These are phyloP conservation scores for Phtheirospermum japonicum DNA, from an alignment of 257 asterid genomes.

Conservation along the genomic window DNA sequence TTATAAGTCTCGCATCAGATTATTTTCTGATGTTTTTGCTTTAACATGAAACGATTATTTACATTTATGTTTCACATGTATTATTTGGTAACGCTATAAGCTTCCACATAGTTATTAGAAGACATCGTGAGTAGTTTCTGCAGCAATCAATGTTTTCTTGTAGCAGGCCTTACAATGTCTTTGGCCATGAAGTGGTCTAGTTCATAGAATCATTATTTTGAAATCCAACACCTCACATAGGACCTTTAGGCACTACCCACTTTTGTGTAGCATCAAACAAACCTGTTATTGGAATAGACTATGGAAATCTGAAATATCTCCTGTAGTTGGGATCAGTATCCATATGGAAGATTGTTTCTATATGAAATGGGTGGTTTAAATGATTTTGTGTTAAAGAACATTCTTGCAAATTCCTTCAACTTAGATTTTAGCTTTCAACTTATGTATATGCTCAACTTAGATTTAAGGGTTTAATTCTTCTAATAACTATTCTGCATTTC, in stretches of 20 bases:
- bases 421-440: not conserved
- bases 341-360: conserved; percentile 6
- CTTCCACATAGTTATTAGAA: not conserved
- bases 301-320: no score
- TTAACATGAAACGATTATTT: conserved; percentile 12
- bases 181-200: no score
- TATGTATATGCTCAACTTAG: no score
- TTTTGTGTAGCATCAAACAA: no score
- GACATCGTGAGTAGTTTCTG: no score
- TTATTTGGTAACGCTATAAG: not conserved
- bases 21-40: conserved; percentile 6
- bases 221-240: no score
- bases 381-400: not conserved
- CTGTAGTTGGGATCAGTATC: no score
- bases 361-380: not conserved
- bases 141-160: conserved; percentile 9
- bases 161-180: conserved; percentile 19
- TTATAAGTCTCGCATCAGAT: conserved; percentile 19
- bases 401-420: conserved; percentile 10
- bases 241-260: no score
- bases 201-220: no score
- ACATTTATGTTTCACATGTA: not conserved
- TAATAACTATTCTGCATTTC: no score
- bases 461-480: no score
- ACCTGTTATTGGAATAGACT: no score